Evolutionary conservation across 345 rosid species (phyloP), one percentile per base, ranked within the genome.

Genomic region (Sapria himalayana): DNA sequence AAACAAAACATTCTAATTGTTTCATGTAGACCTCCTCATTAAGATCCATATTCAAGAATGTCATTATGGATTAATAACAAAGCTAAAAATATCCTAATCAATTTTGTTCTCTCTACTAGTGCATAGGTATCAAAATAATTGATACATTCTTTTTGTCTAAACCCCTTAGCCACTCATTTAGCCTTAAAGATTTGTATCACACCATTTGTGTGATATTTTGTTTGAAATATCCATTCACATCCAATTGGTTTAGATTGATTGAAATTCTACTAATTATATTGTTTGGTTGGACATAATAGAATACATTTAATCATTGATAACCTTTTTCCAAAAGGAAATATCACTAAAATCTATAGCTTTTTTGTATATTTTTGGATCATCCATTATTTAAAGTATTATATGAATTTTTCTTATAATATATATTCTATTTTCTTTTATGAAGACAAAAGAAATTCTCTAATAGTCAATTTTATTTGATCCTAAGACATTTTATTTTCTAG

Each of bases 61-160:
- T 0, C 6, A 9, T 32, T 45, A 45, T 46, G 5, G 3, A 11
- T 48, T 56, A 11, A 27, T 27, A 2, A 44, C 3, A 10, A 49
- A 35, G 12, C 38, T 4, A 17, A 24, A 0, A 36, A 7, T 0
- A 49, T 0, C 17, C 21, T 25, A 0, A 39, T 41, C 5, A 18
- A 19, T 4, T 35, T 21, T 10, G 29, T 43, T 16, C 47, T 32
- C 9, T 27, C 29, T 8, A 40, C n/a, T 37, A 14, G 15, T 1
- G 39, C 33, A 43, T 48, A 34, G 3, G 27, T 25, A 15, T 55
- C 17, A 41, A 27, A 25, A 29, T 41, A 56, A 11, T 56, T 15
- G 11, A 41, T 25, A 3, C 20, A 1, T 24, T 56, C 17, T 0
- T 31, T 34, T 55, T 19, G 19, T 32, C 32, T 43, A 3, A 15